A percentile compares a stretch with the other conserved stretches of the same genome.
These are phyloP conservation scores for Dactylellina cionopaga DNA, from an alignment of 2,329 filamentous ascomycete genomes.

Conservation along the genomic window DNA sequence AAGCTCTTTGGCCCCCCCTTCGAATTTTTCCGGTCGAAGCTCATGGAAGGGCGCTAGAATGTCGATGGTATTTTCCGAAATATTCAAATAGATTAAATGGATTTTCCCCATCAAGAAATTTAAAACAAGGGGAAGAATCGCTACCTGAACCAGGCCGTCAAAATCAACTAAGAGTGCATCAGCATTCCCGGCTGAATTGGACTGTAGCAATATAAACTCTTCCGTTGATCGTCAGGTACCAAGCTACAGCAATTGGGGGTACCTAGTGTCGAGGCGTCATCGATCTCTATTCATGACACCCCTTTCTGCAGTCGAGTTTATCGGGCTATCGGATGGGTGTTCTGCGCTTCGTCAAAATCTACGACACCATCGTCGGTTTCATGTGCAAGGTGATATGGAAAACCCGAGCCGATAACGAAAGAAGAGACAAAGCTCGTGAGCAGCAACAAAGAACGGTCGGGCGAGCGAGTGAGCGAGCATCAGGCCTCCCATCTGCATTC, in stretches of 20 bases:
- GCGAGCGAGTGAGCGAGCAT: slow-evolving; percentile 5
- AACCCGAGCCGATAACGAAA: slow-evolving; percentile 37
- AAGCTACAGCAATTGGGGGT: slow-evolving; percentile 7
- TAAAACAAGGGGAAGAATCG: slow-evolving; percentile 41
- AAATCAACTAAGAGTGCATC: slow-evolving; percentile 24
- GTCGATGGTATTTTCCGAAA: slow-evolving; percentile 51
- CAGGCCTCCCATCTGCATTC: slow-evolving; percentile 42
- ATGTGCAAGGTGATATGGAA: slow-evolving; percentile 49
- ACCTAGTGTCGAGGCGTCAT: not conserved
- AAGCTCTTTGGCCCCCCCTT: slow-evolving; percentile 18
- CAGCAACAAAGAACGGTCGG: too few relatives aligned
- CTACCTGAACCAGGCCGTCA: slow-evolving; percentile 29
- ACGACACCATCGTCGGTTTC: slow-evolving; percentile 45
- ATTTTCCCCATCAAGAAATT: slow-evolving; percentile 34
- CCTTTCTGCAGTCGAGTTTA: slow-evolving; percentile 1
- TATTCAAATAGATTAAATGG: slow-evolving; percentile 52
- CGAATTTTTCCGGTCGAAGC: slow-evolving; percentile 46
- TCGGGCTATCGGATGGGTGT: slow-evolving; percentile 8
- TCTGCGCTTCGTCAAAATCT: slow-evolving; percentile 4
- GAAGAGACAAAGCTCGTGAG: slow-evolving; percentile 15
- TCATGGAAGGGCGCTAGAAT: slow-evolving; percentile 44
- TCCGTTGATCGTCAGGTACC: slow-evolving; percentile 15
- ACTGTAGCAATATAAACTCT: not conserved
- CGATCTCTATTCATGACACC: slow-evolving; percentile 21
- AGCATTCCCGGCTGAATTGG: slow-evolving; percentile 48